phyloP scores from a whole-genome alignment of 2,329 filamentous ascomycete species.

The Stachybotrys echinatus region DNA sequence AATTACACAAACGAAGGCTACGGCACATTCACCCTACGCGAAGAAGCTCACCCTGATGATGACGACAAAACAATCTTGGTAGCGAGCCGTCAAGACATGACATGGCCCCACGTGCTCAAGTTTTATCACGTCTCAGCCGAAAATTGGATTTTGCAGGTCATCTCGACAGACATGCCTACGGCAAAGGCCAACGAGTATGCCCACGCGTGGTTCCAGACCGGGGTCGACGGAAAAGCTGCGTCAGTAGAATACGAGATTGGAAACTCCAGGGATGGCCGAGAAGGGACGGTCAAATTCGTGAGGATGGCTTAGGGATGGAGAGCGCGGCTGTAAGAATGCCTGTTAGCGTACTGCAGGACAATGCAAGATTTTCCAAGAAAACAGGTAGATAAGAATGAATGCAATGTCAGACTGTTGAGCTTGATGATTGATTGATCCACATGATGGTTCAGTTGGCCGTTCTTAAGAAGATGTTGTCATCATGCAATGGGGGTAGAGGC shows the following conservation, averaged over 20 bases:
- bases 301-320: background rate
- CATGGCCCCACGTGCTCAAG: constrained; percentile 13
- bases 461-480: constrained; percentile 58
- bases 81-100: constrained; percentile 14
- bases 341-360: no score
- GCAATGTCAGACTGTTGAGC: constrained; percentile 57
- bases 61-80: constrained; percentile 13
- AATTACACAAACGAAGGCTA: constrained; percentile 40
- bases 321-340: background rate
- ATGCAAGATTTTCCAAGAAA: constrained; percentile 1
- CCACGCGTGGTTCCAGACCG: constrained; percentile 10
- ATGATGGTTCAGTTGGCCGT: constrained; percentile 60
- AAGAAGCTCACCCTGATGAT: constrained; percentile 8
- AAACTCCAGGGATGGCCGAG: background rate
- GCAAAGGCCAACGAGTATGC: background rate
- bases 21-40: constrained; percentile 15
- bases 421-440: constrained; percentile 56
- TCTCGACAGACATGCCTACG: background rate
- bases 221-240: constrained; percentile 7
- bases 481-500: constrained; percentile 26
- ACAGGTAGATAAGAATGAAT: constrained; percentile 4
- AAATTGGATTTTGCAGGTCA: constrained; percentile 16
- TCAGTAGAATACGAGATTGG: constrained; percentile 9
- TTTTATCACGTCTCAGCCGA: constrained; percentile 21
- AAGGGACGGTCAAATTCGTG: constrained; percentile 6